These are phyloP conservation scores for Mycosphaerella arachidis DNA, from an alignment of 2,329 filamentous ascomycete species.

Conservation along the genomic window DNA sequence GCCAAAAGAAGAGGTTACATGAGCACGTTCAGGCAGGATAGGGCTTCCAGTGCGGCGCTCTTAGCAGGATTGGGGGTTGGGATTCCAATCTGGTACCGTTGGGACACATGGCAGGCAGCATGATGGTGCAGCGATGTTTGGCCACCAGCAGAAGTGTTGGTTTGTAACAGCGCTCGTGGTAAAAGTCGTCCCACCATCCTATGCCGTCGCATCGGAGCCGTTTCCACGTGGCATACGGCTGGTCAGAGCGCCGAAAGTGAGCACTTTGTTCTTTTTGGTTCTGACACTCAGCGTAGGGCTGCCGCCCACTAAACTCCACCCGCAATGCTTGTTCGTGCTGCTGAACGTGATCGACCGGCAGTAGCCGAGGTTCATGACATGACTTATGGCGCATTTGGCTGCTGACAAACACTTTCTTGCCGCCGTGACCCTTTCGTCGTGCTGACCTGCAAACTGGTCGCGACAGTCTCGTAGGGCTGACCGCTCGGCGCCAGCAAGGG, in stretches of 20 bases:
- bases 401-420: background rate
- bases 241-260: background rate
- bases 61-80: background rate
- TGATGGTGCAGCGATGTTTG: background rate
- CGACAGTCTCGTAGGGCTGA: background rate
- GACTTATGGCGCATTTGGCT: background rate
- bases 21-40: background rate
- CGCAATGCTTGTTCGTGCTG: background rate
- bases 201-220: background rate
- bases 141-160: background rate
- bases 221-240: background rate
- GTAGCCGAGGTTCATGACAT: background rate
- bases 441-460: background rate
- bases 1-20: background rate
- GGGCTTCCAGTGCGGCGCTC: background rate
- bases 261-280: background rate
- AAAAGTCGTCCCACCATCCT: background rate
- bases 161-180: background rate
- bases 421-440: background rate
- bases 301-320: background rate
- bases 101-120: background rate
- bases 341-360: constrained; percentile 1
- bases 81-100: background rate
- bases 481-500: background rate
- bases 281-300: background rate